Conservation (phyloP, 208 protist species). For the Porcisia deanei region DNA sequence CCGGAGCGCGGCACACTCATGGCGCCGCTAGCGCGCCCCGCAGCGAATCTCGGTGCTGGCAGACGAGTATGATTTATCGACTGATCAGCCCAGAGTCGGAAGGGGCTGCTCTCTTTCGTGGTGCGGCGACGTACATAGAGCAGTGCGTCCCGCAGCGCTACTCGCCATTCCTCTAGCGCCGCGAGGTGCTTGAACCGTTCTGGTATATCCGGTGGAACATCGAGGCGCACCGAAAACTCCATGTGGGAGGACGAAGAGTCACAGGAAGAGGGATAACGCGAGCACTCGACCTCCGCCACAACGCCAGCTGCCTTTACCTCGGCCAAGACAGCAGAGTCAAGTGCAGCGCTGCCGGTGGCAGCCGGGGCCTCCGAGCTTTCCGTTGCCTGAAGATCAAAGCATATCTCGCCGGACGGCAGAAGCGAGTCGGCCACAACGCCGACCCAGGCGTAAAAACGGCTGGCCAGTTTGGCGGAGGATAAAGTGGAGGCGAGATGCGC, state of each 20-base stretch:
- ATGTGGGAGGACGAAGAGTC: conserved; percentile 7
- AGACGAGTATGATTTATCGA: background rate
- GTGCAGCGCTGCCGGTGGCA: conserved; percentile 3
- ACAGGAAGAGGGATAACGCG: background rate
- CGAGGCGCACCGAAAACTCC: conserved; percentile 28
- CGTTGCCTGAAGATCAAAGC: background rate
- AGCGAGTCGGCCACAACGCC: conserved; percentile 3
- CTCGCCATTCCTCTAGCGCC: conserved; percentile 39
- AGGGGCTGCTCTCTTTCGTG: background rate
- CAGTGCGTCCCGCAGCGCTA: conserved; percentile 62
- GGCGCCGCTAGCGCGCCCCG: background rate
- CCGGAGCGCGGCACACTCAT: background rate
- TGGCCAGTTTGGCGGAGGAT: background rate
- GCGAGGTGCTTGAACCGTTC: conserved; percentile 27
- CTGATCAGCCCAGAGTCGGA: conserved; percentile 9
- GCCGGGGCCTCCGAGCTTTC: background rate
- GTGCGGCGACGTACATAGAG: conserved; percentile 50
- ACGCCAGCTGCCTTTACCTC: conserved; percentile 49
- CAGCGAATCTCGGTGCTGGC: background rate
- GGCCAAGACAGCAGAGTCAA: conserved; percentile 42
- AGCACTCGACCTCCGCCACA: conserved; percentile 31
- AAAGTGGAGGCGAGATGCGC: background rate
- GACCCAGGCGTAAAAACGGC: conserved; percentile 1
- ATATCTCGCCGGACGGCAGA: background rate
- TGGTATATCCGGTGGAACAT: conserved; percentile 29